A percentile compares a stretch with the other conserved stretches of the same genome.
These are phyloP conservation scores for Paramecium sexaurelia DNA, from an alignment of 73 alveolate genomes.

Conservation along the genomic window DNA sequence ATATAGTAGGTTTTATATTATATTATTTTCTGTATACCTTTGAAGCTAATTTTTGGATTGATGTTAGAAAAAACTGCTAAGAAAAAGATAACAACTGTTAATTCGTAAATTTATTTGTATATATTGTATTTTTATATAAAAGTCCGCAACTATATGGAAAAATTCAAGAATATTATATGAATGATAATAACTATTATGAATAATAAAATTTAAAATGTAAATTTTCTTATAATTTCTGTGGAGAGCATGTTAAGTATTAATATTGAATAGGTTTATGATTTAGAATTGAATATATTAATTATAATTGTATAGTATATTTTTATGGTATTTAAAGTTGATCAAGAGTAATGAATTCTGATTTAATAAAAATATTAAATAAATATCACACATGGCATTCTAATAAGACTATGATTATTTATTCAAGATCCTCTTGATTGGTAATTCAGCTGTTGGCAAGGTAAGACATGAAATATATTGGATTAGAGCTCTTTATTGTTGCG, in stretches of 20 bases:
- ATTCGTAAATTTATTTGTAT: no score
- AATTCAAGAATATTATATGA: not conserved
- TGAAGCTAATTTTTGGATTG: no score
- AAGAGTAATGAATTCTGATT: slow-evolving; percentile 20
- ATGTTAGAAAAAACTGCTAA: no score
- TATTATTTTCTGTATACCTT: no score
- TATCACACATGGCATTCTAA: slow-evolving; percentile 62
- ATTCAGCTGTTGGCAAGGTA: slow-evolving; percentile 77
- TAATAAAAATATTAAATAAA: not conserved
- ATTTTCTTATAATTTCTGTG: slow-evolving; percentile 32
- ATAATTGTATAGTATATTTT: not conserved
- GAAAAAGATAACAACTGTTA: no score
- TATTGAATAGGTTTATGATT: not conserved
- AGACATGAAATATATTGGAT: not conserved
- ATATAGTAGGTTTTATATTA: no score
- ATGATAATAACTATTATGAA: not conserved
- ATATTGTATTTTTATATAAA: no score
- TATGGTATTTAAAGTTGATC: not conserved
- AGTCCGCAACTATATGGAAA: not conserved
- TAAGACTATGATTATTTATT: slow-evolving; percentile 76
- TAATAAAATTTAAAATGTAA: not conserved
- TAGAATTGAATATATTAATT: not conserved
- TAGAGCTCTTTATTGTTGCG: slow-evolving; percentile 71
- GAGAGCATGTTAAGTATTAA: not conserved
- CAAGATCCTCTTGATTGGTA: slow-evolving; percentile 73